These are phyloP conservation scores for Cladosporium sp. DNA, from an alignment of 2,329 filamentous ascomycete species.

Conservation along the genomic window DNA sequence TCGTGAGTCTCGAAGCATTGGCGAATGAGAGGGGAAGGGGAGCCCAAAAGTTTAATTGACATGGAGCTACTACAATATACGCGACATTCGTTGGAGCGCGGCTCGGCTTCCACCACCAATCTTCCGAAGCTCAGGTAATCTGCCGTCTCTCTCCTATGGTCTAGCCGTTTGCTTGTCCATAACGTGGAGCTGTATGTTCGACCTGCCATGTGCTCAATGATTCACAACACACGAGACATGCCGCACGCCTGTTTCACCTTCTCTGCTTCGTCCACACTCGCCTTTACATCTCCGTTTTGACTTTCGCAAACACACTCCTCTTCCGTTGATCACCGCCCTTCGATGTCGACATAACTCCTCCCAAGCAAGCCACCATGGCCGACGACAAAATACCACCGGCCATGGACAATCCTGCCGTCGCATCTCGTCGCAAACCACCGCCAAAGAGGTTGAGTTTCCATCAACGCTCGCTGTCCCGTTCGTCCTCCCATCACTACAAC, in stretches of 20 bases:
- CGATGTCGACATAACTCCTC: constrained; percentile 10
- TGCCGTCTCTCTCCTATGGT: not conserved
- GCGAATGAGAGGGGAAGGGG: not conserved
- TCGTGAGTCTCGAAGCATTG: not conserved
- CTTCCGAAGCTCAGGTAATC: not conserved
- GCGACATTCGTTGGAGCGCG: not conserved
- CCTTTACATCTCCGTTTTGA: not conserved
- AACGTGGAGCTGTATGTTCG: constrained; percentile 16
- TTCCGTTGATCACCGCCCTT: not conserved
- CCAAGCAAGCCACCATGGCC: not conserved
- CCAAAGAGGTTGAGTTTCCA: constrained; percentile 23
- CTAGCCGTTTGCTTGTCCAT: not conserved
- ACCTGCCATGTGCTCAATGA: constrained; percentile 3
- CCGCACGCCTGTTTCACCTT: constrained; percentile 1
- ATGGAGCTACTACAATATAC: not conserved
- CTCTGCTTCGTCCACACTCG: not conserved
- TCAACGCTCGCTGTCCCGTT: constrained; percentile 31
- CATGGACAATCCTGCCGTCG: constrained; percentile 31
- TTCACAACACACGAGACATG: constrained; percentile 7
- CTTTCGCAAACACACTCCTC: not conserved
- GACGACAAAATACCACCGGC: constrained; percentile 23
- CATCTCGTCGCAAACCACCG: constrained; percentile 31
- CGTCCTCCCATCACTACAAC: constrained; percentile 26
- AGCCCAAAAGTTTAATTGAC: not conserved
- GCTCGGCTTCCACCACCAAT: constrained; percentile 1